Conservation (phyloP, 805 yeast genomes). For the Candida xyloterini region DNA sequence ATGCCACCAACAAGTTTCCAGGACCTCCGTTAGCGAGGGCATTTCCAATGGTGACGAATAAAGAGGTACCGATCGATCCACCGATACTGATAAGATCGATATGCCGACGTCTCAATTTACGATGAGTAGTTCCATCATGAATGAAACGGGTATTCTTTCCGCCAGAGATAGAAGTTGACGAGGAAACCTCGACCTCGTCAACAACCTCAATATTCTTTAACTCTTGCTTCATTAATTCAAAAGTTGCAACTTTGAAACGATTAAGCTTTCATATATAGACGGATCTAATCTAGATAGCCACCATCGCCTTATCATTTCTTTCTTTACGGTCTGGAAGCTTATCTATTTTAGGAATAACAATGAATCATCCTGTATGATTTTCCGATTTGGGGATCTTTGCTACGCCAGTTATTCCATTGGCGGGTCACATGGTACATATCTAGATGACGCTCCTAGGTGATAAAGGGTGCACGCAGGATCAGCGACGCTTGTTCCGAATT, state of each 20-base stretch:
- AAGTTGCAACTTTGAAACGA: too few relatives aligned
- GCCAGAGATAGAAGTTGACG: not conserved
- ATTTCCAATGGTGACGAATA: conserved; percentile 69
- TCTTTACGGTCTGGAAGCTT: too few relatives aligned
- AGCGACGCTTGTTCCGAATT: too few relatives aligned
- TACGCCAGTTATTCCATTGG: too few relatives aligned
- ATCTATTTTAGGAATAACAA: too few relatives aligned
- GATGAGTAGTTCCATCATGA: conserved; percentile 17
- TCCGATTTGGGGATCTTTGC: too few relatives aligned
- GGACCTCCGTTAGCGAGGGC: conserved; percentile 70
- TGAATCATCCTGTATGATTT: too few relatives aligned
- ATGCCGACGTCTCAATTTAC: conserved; percentile 44
- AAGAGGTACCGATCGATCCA: conserved; percentile 79
- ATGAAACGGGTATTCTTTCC: conserved; percentile 2
- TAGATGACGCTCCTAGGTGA: too few relatives aligned
- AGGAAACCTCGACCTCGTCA: conserved; percentile 8
- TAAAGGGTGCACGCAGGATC: too few relatives aligned
- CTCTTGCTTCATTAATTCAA: not conserved
- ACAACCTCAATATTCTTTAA: not conserved
- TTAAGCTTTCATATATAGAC: not conserved
- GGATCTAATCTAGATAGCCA: too few relatives aligned
- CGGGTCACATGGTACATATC: too few relatives aligned
- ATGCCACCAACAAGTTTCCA: conserved; percentile 61
- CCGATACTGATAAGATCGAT: conserved; percentile 77
- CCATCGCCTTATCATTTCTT: not conserved